Percentiles rank a stretch among this genome's conserved stretches.
Conservation (phyloP, 495 filamentous ascomycete species). For the Neurospora terricola region DNA sequence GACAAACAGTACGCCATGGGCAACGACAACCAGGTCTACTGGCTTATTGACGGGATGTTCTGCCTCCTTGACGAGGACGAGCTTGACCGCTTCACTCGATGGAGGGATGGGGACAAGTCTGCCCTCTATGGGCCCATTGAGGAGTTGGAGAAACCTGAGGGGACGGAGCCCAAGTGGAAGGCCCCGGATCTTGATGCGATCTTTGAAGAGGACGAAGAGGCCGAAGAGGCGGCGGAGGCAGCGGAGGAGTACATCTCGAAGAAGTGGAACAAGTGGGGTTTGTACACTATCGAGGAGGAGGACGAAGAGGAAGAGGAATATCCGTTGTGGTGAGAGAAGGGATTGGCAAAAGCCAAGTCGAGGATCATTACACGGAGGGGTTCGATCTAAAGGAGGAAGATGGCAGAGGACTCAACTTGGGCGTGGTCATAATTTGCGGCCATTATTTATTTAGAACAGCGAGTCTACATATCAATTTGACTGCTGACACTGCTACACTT, state of each 20-base stretch:
- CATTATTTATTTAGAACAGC: background rate
- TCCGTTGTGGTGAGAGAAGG: background rate
- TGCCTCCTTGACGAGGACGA: background rate
- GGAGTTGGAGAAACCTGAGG: rapidly evolving
- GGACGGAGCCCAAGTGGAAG: background rate
- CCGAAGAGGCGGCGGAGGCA: background rate
- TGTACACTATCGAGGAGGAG: background rate
- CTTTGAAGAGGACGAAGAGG: background rate
- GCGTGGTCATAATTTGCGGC: background rate
- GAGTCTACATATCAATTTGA: background rate
- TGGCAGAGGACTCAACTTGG: background rate
- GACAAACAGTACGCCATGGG: rapidly evolving
- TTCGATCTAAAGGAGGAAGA: background rate
- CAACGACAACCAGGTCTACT: rapidly evolving
- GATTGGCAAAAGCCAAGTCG: rapidly evolving
- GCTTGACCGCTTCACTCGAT: background rate
- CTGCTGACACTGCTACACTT: background rate
- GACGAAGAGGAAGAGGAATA: background rate
- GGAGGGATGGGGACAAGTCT: background rate
- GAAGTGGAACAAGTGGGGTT: background rate
- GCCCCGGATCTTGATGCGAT: background rate
- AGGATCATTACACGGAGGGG: rapidly evolving
- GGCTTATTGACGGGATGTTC: background rate
- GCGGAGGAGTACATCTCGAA: background rate
- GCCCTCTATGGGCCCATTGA: rapidly evolving